These are phyloP conservation scores for Vaccinium macrocarpon DNA, from an alignment of 148 eudicot genomes.

Conservation along the genomic window DNA sequence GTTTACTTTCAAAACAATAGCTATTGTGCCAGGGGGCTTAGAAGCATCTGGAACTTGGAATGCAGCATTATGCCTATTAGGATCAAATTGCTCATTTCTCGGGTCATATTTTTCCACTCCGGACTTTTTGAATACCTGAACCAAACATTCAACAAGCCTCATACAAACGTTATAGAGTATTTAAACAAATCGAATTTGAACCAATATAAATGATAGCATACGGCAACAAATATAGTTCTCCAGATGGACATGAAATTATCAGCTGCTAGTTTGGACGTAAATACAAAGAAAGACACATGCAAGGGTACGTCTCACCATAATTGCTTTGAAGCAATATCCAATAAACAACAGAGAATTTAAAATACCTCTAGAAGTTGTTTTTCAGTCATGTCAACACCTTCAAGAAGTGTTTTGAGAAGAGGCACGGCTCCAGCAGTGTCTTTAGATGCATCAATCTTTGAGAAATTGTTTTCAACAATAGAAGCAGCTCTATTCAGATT, in stretches of 20 bases:
- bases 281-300: background rate
- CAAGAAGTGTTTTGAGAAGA: slow-evolving; percentile 77
- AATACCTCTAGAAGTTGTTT: slow-evolving; percentile 84
- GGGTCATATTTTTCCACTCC: slow-evolving; percentile 84
- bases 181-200: background rate
- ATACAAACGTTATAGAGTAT: background rate
- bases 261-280: background rate
- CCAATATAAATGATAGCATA: background rate
- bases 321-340: background rate
- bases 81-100: slow-evolving; percentile 81
- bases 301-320: background rate
- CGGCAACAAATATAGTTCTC: background rate
- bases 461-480: slow-evolving; percentile 67
- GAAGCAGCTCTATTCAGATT: slow-evolving; percentile 82
- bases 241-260: background rate
- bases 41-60: slow-evolving; percentile 92
- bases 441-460: slow-evolving; percentile 65
- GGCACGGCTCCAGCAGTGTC: slow-evolving; percentile 76
- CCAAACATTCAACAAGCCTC: slow-evolving; percentile 3
- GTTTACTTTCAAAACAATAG: slow-evolving; percentile 86
- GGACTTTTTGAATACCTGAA: slow-evolving; percentile 75
- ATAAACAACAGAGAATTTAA: background rate
- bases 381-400: slow-evolving; percentile 97
- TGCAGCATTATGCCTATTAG: slow-evolving; percentile 82
- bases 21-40: slow-evolving; percentile 75